Conservation (phyloP, 75 land plant genomes). For the Selaginella moellendorffii region DNA sequence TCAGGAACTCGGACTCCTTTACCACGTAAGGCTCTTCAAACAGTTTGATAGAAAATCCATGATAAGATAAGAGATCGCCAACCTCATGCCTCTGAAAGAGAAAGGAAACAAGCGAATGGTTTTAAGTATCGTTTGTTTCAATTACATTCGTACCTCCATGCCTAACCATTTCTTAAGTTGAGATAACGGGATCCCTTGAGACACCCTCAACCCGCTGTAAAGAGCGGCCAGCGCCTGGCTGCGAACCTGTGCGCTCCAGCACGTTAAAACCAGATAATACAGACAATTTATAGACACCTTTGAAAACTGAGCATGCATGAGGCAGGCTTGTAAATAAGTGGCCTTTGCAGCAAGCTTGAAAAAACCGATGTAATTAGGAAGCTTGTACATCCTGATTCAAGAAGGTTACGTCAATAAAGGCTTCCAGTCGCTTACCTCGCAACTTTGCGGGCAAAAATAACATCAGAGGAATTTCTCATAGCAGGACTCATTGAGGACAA, state of each 20-base stretch:
- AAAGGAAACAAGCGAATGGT: background rate
- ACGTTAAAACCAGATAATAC: background rate
- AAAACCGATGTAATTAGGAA: conserved; percentile 77
- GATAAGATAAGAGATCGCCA: conserved; percentile 50
- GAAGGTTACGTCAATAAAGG: background rate
- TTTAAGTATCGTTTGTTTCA: no score
- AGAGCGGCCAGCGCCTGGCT: conserved; percentile 89
- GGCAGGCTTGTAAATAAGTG: conserved; percentile 85
- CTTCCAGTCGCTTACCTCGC: conserved; percentile 43
- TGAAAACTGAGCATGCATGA: conserved; percentile 98
- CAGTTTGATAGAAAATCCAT: conserved; percentile 55
- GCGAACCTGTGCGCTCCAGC: conserved; percentile 46
- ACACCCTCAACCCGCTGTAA: conserved; percentile 60
- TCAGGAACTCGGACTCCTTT: conserved; percentile 70
- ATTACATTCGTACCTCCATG: conserved; percentile 68
- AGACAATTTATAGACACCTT: conserved; percentile 38
- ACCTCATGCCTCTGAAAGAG: conserved; percentile 54
- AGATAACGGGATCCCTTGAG: conserved; percentile 71
- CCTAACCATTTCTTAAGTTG: conserved; percentile 63
- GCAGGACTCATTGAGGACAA: conserved; percentile 91
- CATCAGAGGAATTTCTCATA: conserved; percentile 55
- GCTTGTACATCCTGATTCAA: conserved; percentile 67
- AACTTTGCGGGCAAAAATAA: conserved; percentile 81
- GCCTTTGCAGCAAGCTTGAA: conserved; percentile 76
- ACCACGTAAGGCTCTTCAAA: conserved; percentile 78